Percentiles rank a stretch among this genome's conserved stretches.
Conservation (phyloP, 768 basidiomycete species). For the Rubroboletus pulcherrimus region DNA sequence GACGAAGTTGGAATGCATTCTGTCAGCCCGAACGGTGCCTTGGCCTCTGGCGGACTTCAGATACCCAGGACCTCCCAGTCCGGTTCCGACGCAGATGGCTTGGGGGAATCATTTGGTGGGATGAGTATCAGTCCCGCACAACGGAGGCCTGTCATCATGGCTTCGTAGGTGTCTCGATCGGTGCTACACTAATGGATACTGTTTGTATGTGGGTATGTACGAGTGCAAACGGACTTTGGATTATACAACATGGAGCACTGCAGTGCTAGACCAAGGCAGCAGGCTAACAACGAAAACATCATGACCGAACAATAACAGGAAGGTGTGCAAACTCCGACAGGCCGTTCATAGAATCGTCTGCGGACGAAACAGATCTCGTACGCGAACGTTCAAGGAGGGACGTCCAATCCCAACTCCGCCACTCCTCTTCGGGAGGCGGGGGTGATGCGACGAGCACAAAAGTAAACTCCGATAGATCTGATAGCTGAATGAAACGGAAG, state of each 20-base stretch:
- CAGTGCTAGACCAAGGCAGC: neutral
- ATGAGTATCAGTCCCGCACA: slow-evolving; percentile 81
- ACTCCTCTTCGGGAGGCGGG: slow-evolving; percentile 20
- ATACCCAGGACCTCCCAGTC: slow-evolving; percentile 23
- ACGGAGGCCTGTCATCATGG: slow-evolving; percentile 17
- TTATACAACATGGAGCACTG: neutral
- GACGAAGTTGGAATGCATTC: neutral
- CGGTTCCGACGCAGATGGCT: slow-evolving; percentile 41
- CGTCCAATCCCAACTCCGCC: slow-evolving; percentile 24
- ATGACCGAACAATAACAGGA: slow-evolving; percentile 17
- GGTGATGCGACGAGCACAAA: slow-evolving; percentile 43
- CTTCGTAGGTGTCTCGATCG: slow-evolving; percentile 1
- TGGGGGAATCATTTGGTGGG: slow-evolving; percentile 67
- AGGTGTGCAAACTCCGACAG: slow-evolving; percentile 21
- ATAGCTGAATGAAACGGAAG: slow-evolving; percentile 49
- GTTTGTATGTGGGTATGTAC: neutral
- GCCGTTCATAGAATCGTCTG: neutral
- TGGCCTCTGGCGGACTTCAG: slow-evolving; percentile 14
- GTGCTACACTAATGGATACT: neutral
- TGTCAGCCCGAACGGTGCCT: slow-evolving; percentile 2
- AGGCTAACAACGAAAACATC: neutral
- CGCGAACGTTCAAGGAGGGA: slow-evolving; percentile 4
- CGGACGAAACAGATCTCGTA: neutral
- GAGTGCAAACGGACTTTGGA: neutral
- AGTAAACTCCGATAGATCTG: slow-evolving; percentile 36